Conservation (phyloP, 768 basidiomycete species). For the Kondoa malvinella region DNA sequence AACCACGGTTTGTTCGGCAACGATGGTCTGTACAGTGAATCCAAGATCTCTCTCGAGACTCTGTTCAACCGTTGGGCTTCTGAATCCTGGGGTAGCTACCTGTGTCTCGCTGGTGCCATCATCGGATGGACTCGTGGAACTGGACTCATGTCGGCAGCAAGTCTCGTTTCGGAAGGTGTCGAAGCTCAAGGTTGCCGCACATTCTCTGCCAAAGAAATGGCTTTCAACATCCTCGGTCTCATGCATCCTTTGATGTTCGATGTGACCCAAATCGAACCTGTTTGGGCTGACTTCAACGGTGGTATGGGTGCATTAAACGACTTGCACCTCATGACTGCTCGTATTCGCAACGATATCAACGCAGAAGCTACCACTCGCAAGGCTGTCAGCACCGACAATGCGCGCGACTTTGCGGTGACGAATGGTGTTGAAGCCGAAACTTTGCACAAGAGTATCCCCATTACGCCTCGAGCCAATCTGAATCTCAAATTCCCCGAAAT, state of each 20-base stretch:
- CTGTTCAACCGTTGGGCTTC: conserved; percentile 96
- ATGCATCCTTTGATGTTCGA: conserved; percentile 99
- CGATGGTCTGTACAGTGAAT: conserved; percentile 94
- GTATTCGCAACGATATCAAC: conserved; percentile 58
- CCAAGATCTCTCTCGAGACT: conserved; percentile 93
- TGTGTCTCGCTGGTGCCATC: conserved; percentile 92
- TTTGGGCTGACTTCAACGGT: conserved; percentile 57
- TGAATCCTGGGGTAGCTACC: conserved; percentile 97
- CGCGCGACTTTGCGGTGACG: conserved; percentile 82
- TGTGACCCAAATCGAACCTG: conserved; percentile 96
- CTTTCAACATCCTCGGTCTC: conserved; percentile 95
- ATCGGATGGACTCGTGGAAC: conserved; percentile 99
- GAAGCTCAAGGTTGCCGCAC: conserved; percentile 87
- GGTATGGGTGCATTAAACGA: conserved; percentile 18
- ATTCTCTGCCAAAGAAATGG: conserved; percentile 99
- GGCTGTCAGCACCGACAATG: conserved; percentile 80
- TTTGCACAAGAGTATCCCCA: conserved; percentile 74
- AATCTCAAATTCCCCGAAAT: conserved; percentile 80
- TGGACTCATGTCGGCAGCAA: conserved; percentile 86
- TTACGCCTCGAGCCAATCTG: conserved; percentile 96
- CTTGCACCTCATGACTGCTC: conserved; percentile 15
- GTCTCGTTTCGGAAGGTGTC: conserved; percentile 81
- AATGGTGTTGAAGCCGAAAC: conserved; percentile 84
- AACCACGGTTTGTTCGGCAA: conserved; percentile 97
- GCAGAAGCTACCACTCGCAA: conserved; percentile 83